Percentiles rank a stretch among this genome's conserved stretches.
Evolutionary conservation across 768 basidiomycete genomes (phyloP).

Genomic region (Tylopilus balloui): DNA sequence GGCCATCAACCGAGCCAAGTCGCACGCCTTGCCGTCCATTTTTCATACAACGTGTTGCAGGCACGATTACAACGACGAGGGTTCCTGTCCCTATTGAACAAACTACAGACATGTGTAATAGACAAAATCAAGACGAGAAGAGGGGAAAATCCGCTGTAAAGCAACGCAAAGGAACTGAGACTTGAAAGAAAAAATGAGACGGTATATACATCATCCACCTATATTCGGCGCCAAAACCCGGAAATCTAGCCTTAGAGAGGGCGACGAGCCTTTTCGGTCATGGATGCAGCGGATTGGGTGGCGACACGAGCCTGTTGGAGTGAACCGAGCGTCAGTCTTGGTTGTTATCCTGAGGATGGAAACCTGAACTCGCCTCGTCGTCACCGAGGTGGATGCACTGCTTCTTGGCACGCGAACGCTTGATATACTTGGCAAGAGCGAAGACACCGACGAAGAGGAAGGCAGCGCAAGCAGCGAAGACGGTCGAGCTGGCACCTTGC

Average conservation of each 20-base stretch:
- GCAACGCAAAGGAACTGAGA: conserved; percentile 18
- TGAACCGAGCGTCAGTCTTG: conserved; percentile 3
- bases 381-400: conserved; percentile 34
- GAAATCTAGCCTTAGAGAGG: conserved; percentile 17
- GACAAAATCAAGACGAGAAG: conserved; percentile 10
- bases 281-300: conserved; percentile 17
- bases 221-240: neutral
- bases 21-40: neutral
- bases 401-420: conserved; percentile 32
- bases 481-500: conserved; percentile 29
- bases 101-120: conserved; percentile 16
- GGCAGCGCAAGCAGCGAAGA: conserved; percentile 34
- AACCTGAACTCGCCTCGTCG: conserved; percentile 32
- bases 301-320: conserved; percentile 16
- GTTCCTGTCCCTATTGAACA: conserved; percentile 23
- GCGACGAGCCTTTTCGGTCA: conserved; percentile 28
- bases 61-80: conserved; percentile 7
- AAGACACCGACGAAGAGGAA: conserved; percentile 33
- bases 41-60: neutral
- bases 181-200: neutral
- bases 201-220: conserved; percentile 4
- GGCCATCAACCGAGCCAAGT: neutral
- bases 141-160: conserved; percentile 17
- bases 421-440: conserved; percentile 34
- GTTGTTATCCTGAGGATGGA: neutral